Evolutionary conservation across 306 rosid species (phyloP).

Genomic region (Trichosanthes cucumerina): DNA sequence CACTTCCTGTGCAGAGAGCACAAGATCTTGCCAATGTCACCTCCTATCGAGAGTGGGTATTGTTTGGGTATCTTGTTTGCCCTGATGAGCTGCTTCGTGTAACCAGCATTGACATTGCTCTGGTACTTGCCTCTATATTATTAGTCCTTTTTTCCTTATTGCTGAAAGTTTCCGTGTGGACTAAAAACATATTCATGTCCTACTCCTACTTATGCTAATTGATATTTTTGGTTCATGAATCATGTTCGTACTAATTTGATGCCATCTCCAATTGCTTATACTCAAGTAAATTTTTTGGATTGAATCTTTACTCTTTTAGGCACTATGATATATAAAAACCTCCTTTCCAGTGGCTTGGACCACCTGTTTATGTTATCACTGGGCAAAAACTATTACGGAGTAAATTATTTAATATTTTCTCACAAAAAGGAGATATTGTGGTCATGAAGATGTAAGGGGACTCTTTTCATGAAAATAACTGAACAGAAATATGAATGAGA

Average conservation of each 20-base stretch:
- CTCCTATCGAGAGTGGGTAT: slow-evolving; percentile 95
- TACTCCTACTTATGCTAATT: neutral
- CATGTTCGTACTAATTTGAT: neutral
- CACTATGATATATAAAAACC: neutral
- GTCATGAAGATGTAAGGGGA: neutral
- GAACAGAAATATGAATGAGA: neutral
- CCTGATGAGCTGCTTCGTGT: slow-evolving; percentile 98
- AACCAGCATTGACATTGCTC: slow-evolving; percentile 95
- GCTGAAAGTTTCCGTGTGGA: neutral
- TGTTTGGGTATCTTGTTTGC: slow-evolving; percentile 96
- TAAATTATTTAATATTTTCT: neutral
- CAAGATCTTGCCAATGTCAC: slow-evolving; percentile 98
- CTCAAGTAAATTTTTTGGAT: neutral
- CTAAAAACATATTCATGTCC: neutral
- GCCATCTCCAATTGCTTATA: neutral
- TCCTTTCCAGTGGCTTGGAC: neutral
- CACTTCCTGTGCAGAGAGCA: slow-evolving; percentile 59
- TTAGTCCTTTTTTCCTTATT: neutral
- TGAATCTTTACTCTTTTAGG: neutral
- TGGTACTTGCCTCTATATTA: slow-evolving; percentile 38
- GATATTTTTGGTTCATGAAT: slow-evolving; percentile 1
- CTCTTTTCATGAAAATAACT: neutral
- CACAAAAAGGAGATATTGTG: neutral
- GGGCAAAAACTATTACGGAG: neutral
- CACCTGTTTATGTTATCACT: neutral